Base-by-base conservation (phyloP, 2,329 filamentous ascomycete genomes). In the Polytolypa hystricis region DNA sequence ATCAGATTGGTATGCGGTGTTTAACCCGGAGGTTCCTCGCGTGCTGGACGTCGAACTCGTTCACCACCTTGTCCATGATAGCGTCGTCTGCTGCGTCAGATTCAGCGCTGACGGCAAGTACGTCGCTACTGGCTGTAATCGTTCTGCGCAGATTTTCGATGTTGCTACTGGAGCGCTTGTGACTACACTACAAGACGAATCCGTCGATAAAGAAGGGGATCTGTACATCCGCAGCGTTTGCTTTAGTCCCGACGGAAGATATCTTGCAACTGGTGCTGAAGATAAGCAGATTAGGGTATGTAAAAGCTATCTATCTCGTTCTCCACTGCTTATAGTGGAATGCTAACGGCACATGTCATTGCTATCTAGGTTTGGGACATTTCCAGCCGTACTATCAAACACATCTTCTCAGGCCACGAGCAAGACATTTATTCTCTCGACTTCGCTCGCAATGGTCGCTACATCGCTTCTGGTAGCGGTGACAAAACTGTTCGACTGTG, bases 61-160 rank as follows among this genome's bases (percentile, higher is more conserved):
- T 32, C 91, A 96, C 64, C 94, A 86, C 39, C 73, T 98, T 36
- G 76, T 78, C 42, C 91, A 98, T 55, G 84, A 94, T 56, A 96
- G 89, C 51, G 91, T 98, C 3, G 91, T 98, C 1, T 98, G 91
- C 71, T 98, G 91, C 58, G 91, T 98, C 23, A 77, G 91, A 40
- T 98, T 98, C 69, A 96, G 89, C 57, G 77, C 83, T 38, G 91
- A 98, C 54, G 91, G 91, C 48, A 87, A 93, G 55, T 95, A 84
- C 50, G 83, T 98, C 38, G 91, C 91, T 5, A 98, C 91, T 4
- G 91, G 91, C 29, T 96, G 91, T 70, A 98, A 98, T 62, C 73
- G 87, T 45, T 94, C 86, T n/a, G 91, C 91, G n/a, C 89, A 96
- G 62, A 98, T 98, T 51, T 98, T 91, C 60, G 91, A 98, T 47